Percentiles rank a stretch among this genome's conserved stretches.
These are phyloP conservation scores for Aureobasidium sp. DNA, from an alignment of 2,329 filamentous ascomycete species.

Conservation along the genomic window DNA sequence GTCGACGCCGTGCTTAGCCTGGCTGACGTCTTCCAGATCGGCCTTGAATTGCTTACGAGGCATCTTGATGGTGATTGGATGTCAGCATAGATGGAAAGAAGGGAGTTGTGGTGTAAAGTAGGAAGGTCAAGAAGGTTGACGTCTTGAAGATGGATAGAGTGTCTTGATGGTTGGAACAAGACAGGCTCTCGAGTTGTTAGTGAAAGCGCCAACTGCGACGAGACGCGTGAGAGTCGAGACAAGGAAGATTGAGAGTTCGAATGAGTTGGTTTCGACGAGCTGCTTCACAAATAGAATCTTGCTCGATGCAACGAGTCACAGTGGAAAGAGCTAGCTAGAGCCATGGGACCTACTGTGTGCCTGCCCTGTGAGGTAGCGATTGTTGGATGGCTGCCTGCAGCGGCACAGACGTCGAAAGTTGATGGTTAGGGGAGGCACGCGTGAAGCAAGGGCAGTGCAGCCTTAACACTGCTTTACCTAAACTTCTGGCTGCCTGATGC, in stretches of 20 bases:
- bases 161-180: neutral
- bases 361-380: neutral
- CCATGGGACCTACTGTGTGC: neutral
- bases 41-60: constrained; percentile 57
- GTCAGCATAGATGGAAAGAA: neutral
- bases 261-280: constrained; percentile 1
- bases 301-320: too few relatives aligned
- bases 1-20: constrained; percentile 24
- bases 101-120: neutral
- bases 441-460: neutral
- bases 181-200: neutral
- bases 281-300: neutral
- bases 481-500: too few relatives aligned
- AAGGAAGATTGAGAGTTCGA: neutral
- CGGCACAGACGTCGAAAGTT: neutral
- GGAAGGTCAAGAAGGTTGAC: constrained; percentile 10
- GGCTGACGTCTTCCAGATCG: constrained; percentile 44
- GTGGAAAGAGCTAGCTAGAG: neutral
- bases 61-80: constrained; percentile 41
- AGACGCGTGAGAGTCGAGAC: neutral
- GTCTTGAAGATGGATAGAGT: neutral
- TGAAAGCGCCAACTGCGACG: neutral
- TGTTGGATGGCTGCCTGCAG: constrained; percentile 13
- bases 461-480: too few relatives aligned
- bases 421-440: neutral